Conservation (phyloP, 2,329 filamentous ascomycete species). For the Apiospora marii region DNA sequence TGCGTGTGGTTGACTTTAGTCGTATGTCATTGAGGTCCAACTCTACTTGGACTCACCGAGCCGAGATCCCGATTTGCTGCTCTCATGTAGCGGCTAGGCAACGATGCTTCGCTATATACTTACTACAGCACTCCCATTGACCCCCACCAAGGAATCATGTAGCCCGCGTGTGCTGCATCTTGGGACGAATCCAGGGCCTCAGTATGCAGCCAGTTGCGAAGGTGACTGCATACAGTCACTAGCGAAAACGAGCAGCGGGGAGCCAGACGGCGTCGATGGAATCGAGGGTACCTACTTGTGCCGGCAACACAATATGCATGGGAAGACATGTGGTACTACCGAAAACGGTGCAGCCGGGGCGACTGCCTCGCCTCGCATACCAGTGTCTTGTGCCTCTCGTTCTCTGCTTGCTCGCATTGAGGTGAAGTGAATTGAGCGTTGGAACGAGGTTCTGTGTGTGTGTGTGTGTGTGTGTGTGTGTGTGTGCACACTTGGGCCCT, state of each 20-base stretch:
- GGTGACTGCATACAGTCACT: neutral
- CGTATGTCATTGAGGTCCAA: neutral
- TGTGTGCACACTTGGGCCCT: neutral
- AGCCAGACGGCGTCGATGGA: neutral
- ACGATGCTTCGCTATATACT: neutral
- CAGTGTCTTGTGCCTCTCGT: too few relatives aligned
- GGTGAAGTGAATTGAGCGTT: neutral
- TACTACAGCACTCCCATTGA: slow-evolving; percentile 3
- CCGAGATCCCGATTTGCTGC: neutral
- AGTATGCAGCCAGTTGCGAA: neutral
- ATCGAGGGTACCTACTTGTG: neutral
- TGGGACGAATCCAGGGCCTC: slow-evolving; percentile 9
- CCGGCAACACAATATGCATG: neutral
- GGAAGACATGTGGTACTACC: neutral
- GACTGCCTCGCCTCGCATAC: too few relatives aligned
- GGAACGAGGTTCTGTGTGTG: neutral
- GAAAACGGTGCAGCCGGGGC: neutral
- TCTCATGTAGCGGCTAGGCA: neutral
- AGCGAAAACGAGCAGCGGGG: neutral
- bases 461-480: too few relatives aligned
- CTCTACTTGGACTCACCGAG: neutral
- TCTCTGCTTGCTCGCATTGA: too few relatives aligned
- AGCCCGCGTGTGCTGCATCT: neutral
- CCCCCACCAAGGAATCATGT: slow-evolving; percentile 9
- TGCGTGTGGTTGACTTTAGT: neutral